Percentiles rank a stretch among this genome's conserved stretches.
Conservation (phyloP, 331 rosid species). For the Arachis monticola region DNA sequence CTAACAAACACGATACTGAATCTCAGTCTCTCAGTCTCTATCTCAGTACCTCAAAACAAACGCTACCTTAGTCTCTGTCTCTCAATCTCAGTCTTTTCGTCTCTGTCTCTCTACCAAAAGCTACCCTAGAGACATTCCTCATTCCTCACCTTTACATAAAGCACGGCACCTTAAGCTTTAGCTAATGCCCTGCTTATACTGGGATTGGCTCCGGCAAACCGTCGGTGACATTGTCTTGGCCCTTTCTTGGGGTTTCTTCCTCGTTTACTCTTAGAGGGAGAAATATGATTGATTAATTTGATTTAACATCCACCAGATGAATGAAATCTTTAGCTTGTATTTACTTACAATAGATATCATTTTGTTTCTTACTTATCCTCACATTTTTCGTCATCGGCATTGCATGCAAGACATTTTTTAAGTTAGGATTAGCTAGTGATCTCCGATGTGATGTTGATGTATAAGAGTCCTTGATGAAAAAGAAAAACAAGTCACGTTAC, state of each 20-base stretch:
- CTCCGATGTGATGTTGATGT: too few relatives aligned
- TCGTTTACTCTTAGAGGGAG: conserved; percentile 90
- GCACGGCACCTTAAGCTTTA: too few relatives aligned
- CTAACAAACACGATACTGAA: too few relatives aligned
- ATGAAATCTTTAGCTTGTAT: neutral
- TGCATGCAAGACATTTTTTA: conserved; percentile 1
- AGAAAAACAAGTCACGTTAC: neutral
- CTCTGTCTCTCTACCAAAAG: too few relatives aligned
- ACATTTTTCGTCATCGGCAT: neutral
- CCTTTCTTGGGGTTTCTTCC: conserved; percentile 83
- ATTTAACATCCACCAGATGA: conserved; percentile 27
- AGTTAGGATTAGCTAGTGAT: too few relatives aligned
- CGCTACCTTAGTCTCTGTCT: too few relatives aligned
- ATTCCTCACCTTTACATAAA: too few relatives aligned
- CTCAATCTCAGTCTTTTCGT: too few relatives aligned
- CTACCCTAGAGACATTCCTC: too few relatives aligned
- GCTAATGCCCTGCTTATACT: neutral
- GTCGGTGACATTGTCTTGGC: conserved; percentile 84
- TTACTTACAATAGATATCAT: neutral
- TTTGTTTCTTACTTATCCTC: conserved; percentile 19
- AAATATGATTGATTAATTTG: conserved; percentile 63
- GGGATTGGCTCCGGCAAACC: conserved; percentile 94
- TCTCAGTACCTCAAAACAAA: too few relatives aligned
- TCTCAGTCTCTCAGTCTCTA: too few relatives aligned
- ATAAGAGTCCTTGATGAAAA: too few relatives aligned